Base-by-base conservation (phyloP, 2,329 filamentous ascomycete genomes). In the Pezicula neosporulosa region DNA sequence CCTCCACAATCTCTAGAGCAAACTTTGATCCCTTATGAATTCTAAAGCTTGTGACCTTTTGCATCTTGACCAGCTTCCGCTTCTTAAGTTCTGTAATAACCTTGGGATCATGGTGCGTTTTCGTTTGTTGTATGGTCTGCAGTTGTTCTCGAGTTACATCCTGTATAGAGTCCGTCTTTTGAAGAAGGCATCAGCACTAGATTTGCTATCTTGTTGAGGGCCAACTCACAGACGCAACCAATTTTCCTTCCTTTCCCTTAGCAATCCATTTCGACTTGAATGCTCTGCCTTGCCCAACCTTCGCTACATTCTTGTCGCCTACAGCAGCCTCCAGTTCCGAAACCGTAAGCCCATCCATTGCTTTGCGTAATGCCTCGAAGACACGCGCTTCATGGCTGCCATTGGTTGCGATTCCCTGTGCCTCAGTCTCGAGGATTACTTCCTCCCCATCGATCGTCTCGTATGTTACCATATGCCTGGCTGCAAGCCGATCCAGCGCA, bases 231-330 rank as follows among this genome's bases (percentile, higher is more conserved):
- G 74, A 71, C 55, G 78, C 76, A 44, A 80, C 71, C 48, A 82
- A 68, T 65, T 76, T 77, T 56, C 79, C 78, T 21, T 79, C 77
- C 61, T 81, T 77, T 56, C 77, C 80, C 71, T 83, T 86, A 12
- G 71, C 68, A 56, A 87, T 86, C 85, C 84, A 88, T 67, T 85
- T 86, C 70, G 85, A 81, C 67, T 82, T 95, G 77, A 97, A 96
- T 33, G 93, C 93, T 74, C 94, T 96, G 63, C 91, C 91, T 68
- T 94, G 88, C n/a, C 94, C 94, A 54, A 97, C 77, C 73, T 90
- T 93, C 46, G 86, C 78, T 42, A 82, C 86, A 44, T 75, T 84
- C 69, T 89, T 89, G 69, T 88, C 83, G 50, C 88, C 87, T 58
- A 93, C 84, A 49, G 75, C 75, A 66, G 75, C 76, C 71, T 86